Conservation (phyloP, 2,329 filamentous ascomycete species). For the Cladosporium oxysporum region DNA sequence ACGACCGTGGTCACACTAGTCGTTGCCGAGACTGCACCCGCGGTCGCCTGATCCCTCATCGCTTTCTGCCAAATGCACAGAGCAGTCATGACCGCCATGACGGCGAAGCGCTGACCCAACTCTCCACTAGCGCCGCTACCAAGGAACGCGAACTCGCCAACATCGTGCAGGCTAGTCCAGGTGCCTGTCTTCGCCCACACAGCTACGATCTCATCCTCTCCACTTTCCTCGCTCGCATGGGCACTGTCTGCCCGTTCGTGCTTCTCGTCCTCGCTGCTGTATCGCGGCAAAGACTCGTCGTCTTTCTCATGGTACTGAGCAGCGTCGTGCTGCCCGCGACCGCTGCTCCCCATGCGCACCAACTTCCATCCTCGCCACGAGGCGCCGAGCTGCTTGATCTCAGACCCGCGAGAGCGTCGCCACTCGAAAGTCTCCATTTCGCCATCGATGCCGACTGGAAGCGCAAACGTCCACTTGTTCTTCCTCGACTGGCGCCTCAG, state of each 20-base stretch:
- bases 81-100: conserved; percentile 23
- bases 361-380: conserved; percentile 25
- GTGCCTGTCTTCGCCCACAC: conserved; percentile 26
- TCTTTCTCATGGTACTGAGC: not conserved
- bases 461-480: conserved; percentile 2
- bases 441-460: not conserved
- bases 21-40: not conserved
- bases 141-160: conserved; percentile 24
- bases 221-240: not conserved
- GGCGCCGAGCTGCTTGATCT: conserved; percentile 24
- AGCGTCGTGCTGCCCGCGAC: not conserved
- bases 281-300: conserved; percentile 9
- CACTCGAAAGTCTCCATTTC: conserved; percentile 24
- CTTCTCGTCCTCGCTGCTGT: conserved; percentile 19
- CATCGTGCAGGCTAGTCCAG: conserved; percentile 24
- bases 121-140: conserved; percentile 22
- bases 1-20: not conserved
- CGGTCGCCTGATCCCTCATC: conserved; percentile 8
- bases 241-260: not conserved
- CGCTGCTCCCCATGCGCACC: conserved; percentile 20
- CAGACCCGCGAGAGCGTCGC: conserved; percentile 25
- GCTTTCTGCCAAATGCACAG: conserved; percentile 24
- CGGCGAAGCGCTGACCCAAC: conserved; percentile 24
- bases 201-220: conserved; percentile 27
- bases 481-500: conserved; percentile 1